Evolutionary conservation across 768 basidiomycete species (phyloP), one percentile per base, ranked within the genome.

Genomic region (Tricholoma hemisulphureum): DNA sequence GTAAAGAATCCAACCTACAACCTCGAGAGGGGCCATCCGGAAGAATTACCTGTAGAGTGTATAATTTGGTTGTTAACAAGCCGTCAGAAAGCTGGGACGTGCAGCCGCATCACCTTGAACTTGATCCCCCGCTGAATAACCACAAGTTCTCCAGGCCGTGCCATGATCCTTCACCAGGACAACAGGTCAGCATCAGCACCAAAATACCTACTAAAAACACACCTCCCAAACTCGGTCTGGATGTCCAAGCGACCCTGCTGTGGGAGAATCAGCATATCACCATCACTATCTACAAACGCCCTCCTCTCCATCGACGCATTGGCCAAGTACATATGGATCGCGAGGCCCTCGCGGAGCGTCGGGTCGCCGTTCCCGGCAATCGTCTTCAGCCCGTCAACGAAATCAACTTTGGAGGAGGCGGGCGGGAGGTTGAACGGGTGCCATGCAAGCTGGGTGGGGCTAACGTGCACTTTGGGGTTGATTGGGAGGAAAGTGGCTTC

Each of bases 171-270:
- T 56, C 3, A 48, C 6, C 21, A 49, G 29, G 28, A 35, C 28
- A 51, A 31, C 9, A 34, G 23, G 49, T 54, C 37, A 26, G 21
- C 21, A 11, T 43, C 20, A 43, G 18, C 4, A 14, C 18, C 11
- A 24, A 32, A 16, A 18, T 18, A 54, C 10, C 28, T 21, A 43
- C 13, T 29, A 2, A 29, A 4, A 16, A 73, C 82, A 61, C 61
- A 85, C 85, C 78, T 83, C 53, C 86, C 86, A 59, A 84, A 81
- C 68, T 89, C 86, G 2, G 86, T 87, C 68, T 86, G 85, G 39
- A 89, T 80, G 65, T 88, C 85, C 60, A 88, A 70, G 11, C 85
- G 75, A 5, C 87, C 86, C 64, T 82, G 77, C 65, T 87, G 81
- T 8, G 86, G 86, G 16, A 87, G 71, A 63, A 89, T 83, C 65